Evolutionary conservation across 306 rosid species (phyloP).

Genomic region (Prunus campanulata): DNA sequence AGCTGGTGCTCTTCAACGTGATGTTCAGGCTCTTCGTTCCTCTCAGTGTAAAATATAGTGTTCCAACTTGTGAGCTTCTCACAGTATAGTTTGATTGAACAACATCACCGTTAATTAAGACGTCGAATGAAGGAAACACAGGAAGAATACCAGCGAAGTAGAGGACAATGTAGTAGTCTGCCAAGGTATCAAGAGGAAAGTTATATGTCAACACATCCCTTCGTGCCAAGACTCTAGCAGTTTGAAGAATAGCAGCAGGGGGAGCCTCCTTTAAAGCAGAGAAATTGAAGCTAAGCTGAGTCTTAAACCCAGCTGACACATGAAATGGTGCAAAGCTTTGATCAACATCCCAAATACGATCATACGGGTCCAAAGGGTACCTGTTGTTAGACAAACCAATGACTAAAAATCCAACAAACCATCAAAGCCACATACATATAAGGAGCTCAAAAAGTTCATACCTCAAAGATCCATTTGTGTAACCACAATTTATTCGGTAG

Average conservation of each 20-base stretch:
- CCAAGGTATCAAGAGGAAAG: slow-evolving; percentile 50
- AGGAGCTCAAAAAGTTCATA: slow-evolving; percentile 27
- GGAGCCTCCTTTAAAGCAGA: slow-evolving; percentile 50
- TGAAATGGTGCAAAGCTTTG: slow-evolving; percentile 64
- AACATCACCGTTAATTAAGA: slow-evolving; percentile 59
- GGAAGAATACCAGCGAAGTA: slow-evolving; percentile 87
- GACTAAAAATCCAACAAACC: not conserved
- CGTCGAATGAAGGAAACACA: slow-evolving; percentile 68
- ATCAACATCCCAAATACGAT: slow-evolving; percentile 82
- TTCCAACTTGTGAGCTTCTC: slow-evolving; percentile 52
- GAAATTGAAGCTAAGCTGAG: slow-evolving; percentile 42
- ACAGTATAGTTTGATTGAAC: slow-evolving; percentile 62
- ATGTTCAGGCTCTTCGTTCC: slow-evolving; percentile 59
- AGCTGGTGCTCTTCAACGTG: slow-evolving; percentile 51
- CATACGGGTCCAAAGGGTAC: slow-evolving; percentile 76
- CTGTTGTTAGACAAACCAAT: slow-evolving; percentile 36
- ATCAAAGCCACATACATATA: not conserved
- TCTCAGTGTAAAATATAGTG: slow-evolving; percentile 45
- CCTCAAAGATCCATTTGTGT: slow-evolving; percentile 57
- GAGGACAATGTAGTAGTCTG: slow-evolving; percentile 78
- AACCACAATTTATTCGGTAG: slow-evolving; percentile 76
- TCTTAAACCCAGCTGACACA: slow-evolving; percentile 54
- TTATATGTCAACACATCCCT: slow-evolving; percentile 55
- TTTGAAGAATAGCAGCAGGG: slow-evolving; percentile 63
- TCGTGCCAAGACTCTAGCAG: slow-evolving; percentile 68